Conservation (phyloP, 2,329 filamentous ascomycete genomes). For the Lachnellula cervina region DNA sequence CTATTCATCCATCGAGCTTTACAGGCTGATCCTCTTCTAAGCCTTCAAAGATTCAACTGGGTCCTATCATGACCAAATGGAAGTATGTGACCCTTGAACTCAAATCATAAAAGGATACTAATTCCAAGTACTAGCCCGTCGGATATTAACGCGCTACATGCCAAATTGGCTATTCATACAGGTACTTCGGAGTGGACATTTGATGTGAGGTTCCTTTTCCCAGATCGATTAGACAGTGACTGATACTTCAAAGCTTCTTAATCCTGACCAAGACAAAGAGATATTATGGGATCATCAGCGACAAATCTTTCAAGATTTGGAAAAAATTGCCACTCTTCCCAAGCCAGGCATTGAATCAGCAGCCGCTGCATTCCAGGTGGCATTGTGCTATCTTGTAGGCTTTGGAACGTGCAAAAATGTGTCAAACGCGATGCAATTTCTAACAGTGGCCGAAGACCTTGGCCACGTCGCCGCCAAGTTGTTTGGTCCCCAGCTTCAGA, state of each 20-base stretch:
- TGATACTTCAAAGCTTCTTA: neutral
- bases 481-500: neutral
- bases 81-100: neutral
- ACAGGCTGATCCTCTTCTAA: neutral
- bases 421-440: neutral
- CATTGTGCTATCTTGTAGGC: neutral
- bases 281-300: conserved; percentile 1
- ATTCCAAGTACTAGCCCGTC: neutral
- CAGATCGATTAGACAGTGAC: neutral
- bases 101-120: neutral
- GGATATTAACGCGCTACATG: neutral
- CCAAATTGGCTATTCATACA: neutral
- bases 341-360: neutral
- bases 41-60: neutral
- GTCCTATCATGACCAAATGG: neutral
- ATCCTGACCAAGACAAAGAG: neutral
- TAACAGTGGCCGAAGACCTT: neutral
- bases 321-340: neutral
- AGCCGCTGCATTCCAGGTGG: neutral
- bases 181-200: neutral
- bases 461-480: neutral
- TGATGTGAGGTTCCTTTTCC: neutral
- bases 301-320: neutral
- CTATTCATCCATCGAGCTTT: neutral
- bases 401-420: neutral